A percentile compares a stretch with the other conserved stretches of the same genome.
These are phyloP conservation scores for Russula vinacea DNA, from an alignment of 768 basidiomycete genomes.

Conservation along the genomic window DNA sequence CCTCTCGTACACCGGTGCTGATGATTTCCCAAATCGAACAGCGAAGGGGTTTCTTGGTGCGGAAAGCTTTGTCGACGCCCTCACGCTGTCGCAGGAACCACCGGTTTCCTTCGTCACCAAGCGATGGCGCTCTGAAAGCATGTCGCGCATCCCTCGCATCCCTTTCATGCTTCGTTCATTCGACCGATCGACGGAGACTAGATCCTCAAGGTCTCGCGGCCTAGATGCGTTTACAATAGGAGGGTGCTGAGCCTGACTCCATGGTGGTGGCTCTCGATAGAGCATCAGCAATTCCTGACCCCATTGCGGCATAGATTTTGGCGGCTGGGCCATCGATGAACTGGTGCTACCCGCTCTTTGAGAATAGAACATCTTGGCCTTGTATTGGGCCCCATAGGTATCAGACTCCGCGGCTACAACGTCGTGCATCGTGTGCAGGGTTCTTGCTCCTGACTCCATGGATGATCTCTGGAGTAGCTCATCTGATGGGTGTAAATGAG, in stretches of 20 bases:
- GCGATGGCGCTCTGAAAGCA: conserved; percentile 16
- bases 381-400: background rate
- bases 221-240: conserved; percentile 1
- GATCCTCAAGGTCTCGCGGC: background rate
- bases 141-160: conserved; percentile 9
- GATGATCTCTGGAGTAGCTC: background rate
- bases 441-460: background rate
- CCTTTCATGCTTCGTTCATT: background rate
- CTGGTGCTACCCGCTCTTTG: background rate
- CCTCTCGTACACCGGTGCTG: background rate
- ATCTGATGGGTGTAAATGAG: background rate
- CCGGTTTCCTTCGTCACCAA: background rate
- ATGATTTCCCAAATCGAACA: background rate
- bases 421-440: background rate
- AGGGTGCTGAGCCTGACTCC: conserved; percentile 19
- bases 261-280: conserved; percentile 29
- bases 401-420: background rate
- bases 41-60: conserved; percentile 18
- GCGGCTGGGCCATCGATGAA: background rate
- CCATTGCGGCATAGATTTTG: conserved; percentile 10
- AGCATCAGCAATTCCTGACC: conserved; percentile 29
- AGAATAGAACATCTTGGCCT: conserved; percentile 16
- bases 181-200: background rate
- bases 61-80: background rate
- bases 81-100: background rate